Conservation (phyloP, 805 yeast genomes). For the Priceomyces castillae region DNA sequence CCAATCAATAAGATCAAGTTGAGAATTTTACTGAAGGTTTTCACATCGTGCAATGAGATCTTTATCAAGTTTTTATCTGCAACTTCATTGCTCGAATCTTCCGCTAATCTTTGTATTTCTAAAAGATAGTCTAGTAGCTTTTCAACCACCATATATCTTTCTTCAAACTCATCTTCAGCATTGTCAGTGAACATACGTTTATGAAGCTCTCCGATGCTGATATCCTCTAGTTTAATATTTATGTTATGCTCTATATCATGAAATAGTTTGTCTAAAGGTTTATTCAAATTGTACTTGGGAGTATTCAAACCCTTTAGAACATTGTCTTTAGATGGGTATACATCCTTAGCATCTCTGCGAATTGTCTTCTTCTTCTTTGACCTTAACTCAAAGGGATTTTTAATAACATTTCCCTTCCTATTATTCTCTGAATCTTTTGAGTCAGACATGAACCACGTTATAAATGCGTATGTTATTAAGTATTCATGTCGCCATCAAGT, state of each 20-base stretch:
- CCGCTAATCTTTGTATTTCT: conserved; percentile 38
- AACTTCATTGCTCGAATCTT: conserved; percentile 15
- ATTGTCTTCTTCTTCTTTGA: conserved; percentile 27
- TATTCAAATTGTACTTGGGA: conserved; percentile 25
- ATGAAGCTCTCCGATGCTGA: conserved; percentile 17
- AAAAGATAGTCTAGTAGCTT: conserved; percentile 34
- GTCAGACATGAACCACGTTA: background rate
- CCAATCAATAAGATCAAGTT: conserved; percentile 69
- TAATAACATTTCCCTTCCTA: conserved; percentile 7
- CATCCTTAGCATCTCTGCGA: conserved; percentile 28
- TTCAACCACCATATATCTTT: conserved; percentile 21
- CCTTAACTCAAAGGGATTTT: conserved; percentile 29
- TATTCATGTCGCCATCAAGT: background rate
- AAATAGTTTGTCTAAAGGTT: conserved; percentile 37
- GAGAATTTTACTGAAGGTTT: conserved; percentile 61
- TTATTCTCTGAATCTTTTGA: background rate
- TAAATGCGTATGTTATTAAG: background rate
- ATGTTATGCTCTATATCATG: conserved; percentile 25
- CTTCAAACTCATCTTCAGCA: background rate
- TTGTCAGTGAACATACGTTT: conserved; percentile 8
- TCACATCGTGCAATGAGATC: conserved; percentile 84
- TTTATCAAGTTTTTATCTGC: conserved; percentile 43
- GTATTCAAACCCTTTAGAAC: conserved; percentile 32
- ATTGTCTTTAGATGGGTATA: conserved; percentile 19
- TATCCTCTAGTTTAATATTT: conserved; percentile 21